Conservation (phyloP, 495 filamentous ascomycete genomes). For the Tuber borchii region DNA sequence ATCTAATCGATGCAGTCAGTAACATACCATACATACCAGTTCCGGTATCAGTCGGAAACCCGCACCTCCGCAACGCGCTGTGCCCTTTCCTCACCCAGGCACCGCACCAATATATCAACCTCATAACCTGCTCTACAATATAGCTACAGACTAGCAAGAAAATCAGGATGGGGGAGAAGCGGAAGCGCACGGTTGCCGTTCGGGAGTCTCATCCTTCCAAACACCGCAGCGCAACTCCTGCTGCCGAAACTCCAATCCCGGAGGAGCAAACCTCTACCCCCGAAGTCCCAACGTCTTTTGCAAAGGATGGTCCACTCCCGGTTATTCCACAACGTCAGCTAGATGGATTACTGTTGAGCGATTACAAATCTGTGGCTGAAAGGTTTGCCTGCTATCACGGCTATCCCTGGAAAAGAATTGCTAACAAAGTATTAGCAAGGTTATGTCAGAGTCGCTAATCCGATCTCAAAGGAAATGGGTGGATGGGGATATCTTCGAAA, state of each 20-base stretch:
- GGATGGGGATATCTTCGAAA: constrained; percentile 74
- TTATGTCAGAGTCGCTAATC: constrained; percentile 72
- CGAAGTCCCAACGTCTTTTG: constrained; percentile 37
- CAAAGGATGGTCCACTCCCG: constrained; percentile 54
- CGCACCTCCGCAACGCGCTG: not conserved
- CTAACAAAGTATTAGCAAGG: constrained; percentile 54
- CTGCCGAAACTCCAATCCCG: constrained; percentile 18
- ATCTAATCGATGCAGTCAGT: not conserved
- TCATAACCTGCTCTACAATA: not conserved
- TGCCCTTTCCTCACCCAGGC: not conserved
- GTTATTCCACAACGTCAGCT: constrained; percentile 64
- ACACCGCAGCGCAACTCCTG: constrained; percentile 35
- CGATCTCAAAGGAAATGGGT: constrained; percentile 86
- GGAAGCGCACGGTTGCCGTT: constrained; percentile 36
- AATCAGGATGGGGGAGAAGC: constrained; percentile 38
- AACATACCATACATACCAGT: not conserved
- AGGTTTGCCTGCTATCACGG: constrained; percentile 51
- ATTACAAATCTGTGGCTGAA: constrained; percentile 77
- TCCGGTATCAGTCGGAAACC: not conserved
- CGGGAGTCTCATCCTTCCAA: constrained; percentile 32
- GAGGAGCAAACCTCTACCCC: constrained; percentile 21
- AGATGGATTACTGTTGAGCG: constrained; percentile 54
- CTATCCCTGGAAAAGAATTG: not conserved
- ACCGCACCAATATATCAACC: not conserved
- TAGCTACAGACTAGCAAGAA: constrained; percentile 9